Conservation (phyloP, 164 flowering plant species). For the Liquidambar formosana region DNA sequence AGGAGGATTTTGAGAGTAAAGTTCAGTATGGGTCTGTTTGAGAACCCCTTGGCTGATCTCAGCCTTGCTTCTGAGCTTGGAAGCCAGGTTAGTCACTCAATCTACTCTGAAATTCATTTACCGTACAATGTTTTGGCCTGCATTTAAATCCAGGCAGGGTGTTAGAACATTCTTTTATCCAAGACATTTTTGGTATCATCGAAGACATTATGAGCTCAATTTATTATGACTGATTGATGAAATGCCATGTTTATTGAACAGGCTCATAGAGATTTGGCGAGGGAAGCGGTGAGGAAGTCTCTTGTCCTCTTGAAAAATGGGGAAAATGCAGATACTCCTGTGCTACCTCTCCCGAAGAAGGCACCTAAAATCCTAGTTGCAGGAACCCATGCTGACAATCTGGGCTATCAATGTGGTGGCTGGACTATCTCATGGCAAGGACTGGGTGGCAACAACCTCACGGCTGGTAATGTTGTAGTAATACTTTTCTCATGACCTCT, state of each 20-base stretch:
- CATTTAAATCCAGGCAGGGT: too few relatives aligned
- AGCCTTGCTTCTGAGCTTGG: conserved; percentile 18
- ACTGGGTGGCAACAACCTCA: conserved; percentile 16
- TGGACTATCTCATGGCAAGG: conserved; percentile 33
- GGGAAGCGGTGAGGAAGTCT: conserved; percentile 39
- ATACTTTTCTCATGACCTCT: too few relatives aligned
- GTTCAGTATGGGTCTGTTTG: conserved; percentile 29
- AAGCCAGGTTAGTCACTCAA: conserved; percentile 11
- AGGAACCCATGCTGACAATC: conserved; percentile 2
- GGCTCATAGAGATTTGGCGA: conserved; percentile 36
- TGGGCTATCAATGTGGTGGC: conserved; percentile 33
- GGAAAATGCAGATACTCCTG: conserved; percentile 3
- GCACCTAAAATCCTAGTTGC: conserved; percentile 25
- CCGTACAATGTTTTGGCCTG: too few relatives aligned
- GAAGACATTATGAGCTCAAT: too few relatives aligned
- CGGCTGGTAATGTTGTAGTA: conserved; percentile 25
- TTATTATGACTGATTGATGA: too few relatives aligned
- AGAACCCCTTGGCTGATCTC: conserved; percentile 28
- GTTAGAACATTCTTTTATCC: too few relatives aligned
- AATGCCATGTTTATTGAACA: conserved; percentile 13
- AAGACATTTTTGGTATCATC: too few relatives aligned
- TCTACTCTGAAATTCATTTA: too few relatives aligned
- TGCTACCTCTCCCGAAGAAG: conserved; percentile 20
- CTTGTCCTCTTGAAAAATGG: conserved; percentile 35
- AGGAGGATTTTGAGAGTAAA: conserved; percentile 30